phyloP scores from a whole-genome alignment of 164 flowering plant genomes.

The Annona cherimola region DNA sequence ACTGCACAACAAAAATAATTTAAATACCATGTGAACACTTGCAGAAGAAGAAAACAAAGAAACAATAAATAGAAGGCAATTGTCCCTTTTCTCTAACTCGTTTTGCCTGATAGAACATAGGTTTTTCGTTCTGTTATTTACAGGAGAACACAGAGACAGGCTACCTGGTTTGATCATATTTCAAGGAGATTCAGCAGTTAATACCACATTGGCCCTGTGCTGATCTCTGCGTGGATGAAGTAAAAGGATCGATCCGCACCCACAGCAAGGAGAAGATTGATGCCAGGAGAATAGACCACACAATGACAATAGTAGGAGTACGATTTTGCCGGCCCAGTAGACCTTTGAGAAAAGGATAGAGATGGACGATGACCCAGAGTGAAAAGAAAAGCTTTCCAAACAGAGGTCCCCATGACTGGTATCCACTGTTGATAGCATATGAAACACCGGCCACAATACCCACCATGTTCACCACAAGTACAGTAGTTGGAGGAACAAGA shows the following conservation, averaged over 20 bases:
- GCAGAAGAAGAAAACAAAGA: background rate
- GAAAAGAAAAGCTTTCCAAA: constrained; percentile 94
- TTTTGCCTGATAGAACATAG: constrained; percentile 4
- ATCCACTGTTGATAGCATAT: constrained; percentile 84
- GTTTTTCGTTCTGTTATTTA: constrained; percentile 22
- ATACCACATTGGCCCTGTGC: constrained; percentile 74
- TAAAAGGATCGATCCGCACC: constrained; percentile 93
- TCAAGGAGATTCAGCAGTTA: constrained; percentile 38
- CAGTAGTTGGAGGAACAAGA: constrained; percentile 90
- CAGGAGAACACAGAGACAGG: constrained; percentile 15
- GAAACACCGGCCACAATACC: constrained; percentile 97
- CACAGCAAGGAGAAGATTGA: constrained; percentile 93
- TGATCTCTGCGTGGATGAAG: constrained; percentile 32
- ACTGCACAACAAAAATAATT: constrained; percentile 9
- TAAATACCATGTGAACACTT: background rate
- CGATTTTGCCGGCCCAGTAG: constrained; percentile 85
- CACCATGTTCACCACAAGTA: constrained; percentile 73
- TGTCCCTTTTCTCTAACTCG: background rate
- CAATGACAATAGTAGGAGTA: constrained; percentile 89
- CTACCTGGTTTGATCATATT: constrained; percentile 6
- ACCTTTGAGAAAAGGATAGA: constrained; percentile 95
- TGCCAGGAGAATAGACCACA: constrained; percentile 93
- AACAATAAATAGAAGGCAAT: background rate
- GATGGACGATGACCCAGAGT: constrained; percentile 85
- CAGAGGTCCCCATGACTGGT: constrained; percentile 97